Evolutionary conservation across 257 asterid species (phyloP).

Genomic region (Verbascum thapsus): DNA sequence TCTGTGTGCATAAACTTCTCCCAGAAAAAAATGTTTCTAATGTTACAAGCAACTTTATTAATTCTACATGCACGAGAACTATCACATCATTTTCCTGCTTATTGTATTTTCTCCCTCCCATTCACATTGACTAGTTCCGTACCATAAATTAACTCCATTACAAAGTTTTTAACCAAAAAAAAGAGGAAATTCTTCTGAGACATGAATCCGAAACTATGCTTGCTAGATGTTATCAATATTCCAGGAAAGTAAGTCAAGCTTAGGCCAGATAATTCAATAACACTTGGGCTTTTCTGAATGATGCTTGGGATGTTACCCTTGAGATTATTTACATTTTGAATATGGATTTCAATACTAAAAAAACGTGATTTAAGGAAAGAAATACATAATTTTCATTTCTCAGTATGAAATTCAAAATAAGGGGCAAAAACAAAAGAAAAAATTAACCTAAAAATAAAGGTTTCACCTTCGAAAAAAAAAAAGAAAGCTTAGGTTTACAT

Average conservation of each 20-base stretch:
- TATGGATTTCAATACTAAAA: conserved; percentile 1
- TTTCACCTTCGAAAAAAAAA: not conserved
- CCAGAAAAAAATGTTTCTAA: not conserved
- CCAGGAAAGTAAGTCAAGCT: conserved; percentile 2
- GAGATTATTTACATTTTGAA: not conserved
- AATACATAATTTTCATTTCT: conserved; percentile 14
- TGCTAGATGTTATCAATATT: not conserved
- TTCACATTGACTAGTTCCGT: not conserved
- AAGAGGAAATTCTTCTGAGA: conserved; percentile 4
- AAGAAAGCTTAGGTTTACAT: not conserved
- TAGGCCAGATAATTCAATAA: conserved; percentile 18
- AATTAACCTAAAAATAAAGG: conserved; percentile 6
- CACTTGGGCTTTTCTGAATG: not conserved
- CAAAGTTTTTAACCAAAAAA: too few species aligned
- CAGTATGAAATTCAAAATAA: conserved; percentile 8
- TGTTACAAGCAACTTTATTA: not conserved
- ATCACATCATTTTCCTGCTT: not conserved
- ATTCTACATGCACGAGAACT: not conserved
- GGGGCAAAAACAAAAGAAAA: conserved; percentile 5
- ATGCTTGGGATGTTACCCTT: not conserved
- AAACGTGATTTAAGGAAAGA: conserved; percentile 18
- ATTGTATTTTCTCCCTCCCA: not conserved
- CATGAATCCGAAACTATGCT: not conserved
- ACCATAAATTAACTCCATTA: not conserved
- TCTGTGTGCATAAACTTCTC: not conserved